Evolutionary conservation across 2,329 filamentous ascomycete genomes (phyloP), one percentile per base, ranked within the genome.

Genomic region (Aspergillus unguis): DNA sequence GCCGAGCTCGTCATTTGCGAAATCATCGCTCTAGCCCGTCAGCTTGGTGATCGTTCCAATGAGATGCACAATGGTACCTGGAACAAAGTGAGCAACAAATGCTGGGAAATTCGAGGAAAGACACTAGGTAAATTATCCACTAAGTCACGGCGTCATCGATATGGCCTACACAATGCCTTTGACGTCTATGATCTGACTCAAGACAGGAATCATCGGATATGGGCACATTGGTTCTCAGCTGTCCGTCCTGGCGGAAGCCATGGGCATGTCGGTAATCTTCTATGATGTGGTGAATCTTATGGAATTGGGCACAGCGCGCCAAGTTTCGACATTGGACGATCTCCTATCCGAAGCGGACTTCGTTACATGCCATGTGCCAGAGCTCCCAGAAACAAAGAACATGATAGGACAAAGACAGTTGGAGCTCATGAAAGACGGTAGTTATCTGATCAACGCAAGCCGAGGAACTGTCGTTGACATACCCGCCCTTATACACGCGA

Each of bases 81-180:
- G 94, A 97, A 97, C 75, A 99, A 99, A 78, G 92, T 97, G 66
- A 96, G 91, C 77, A 82, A 83, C 65, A 92, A 88, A 68, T 99
- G 94, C 81, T 97, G 94, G 94, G 94, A 99, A 73, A 91, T 97
- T 65, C 86, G 94, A 65, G 94, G 94, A 71, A 99, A 99, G 81
- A 97, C 92, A 40, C 81, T 99, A 48, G 94, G 88, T 85, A 74
- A 55, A 37, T 48, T 26, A 27, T 41, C 25, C 42, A 17, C 26
- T 29, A 11, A 38, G 11, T 28, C n/a, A 40, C 27, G 25, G 6
- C 1, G 17, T 23, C 27, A 9, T 7, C n/a, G 10, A 44, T 40
- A 23, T 23, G 17, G n/a, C 33, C 9, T 17, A 10, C 26, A 29
- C 27, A 26, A 46, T 26, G 10, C 17, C 23, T 32, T 42, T 32